Percentiles rank a stretch among this genome's conserved stretches.
Evolutionary conservation across 192 early-diverging fungal species (phyloP).

Genomic region (Podochytrium sp.): DNA sequence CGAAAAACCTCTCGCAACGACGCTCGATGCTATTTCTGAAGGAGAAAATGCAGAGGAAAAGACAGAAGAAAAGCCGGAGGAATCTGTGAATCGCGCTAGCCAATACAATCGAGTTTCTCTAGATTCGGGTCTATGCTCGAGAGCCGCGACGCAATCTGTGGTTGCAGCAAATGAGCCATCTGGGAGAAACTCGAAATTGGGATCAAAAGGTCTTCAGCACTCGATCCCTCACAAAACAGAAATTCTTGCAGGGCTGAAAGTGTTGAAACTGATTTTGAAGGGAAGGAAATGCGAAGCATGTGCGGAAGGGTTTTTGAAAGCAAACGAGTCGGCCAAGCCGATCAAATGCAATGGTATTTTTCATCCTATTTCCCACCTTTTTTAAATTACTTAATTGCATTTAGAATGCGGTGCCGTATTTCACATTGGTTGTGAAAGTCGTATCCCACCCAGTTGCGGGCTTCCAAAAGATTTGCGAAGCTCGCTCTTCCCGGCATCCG

Average conservation of each 20-base stretch:
- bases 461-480: constrained; percentile 8
- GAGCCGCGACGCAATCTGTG: background rate
- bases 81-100: constrained; percentile 2
- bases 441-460: constrained; percentile 16
- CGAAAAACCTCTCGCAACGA: background rate
- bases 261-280: constrained; percentile 14
- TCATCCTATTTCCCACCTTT: background rate
- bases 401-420: constrained; percentile 28
- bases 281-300: constrained; percentile 26
- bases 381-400: background rate
- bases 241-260: background rate
- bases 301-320: constrained; percentile 7
- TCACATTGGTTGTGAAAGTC: constrained; percentile 5
- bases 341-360: constrained; percentile 19
- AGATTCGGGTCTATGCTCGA: background rate
- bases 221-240: constrained; percentile 24
- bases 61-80: background rate
- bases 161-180: background rate
- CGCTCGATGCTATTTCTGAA: background rate
- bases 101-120: constrained; percentile 1
- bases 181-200: too few species aligned
- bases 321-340: background rate
- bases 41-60: background rate
- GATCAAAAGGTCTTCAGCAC: constrained; percentile 21
- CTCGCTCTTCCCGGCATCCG: constrained; percentile 20